Base-by-base conservation (phyloP, 768 basidiomycete species). In the Ephemerocybe angulata region DNA sequence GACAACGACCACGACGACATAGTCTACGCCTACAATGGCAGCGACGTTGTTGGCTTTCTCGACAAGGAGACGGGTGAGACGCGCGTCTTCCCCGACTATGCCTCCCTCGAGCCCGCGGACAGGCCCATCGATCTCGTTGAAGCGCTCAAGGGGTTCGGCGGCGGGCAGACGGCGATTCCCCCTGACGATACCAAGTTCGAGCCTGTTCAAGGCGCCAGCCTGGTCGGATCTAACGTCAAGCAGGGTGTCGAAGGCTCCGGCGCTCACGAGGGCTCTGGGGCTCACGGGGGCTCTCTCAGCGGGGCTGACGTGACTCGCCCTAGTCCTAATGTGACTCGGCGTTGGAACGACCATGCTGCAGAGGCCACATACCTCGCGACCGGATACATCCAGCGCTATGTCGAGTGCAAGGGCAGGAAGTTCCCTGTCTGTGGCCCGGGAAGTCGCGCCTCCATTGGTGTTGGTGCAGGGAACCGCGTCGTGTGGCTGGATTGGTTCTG, bases 371-470 rank as follows among this genome's bases (percentile, higher is more conserved):
- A 57, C 35, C 41, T 31, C 8, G 52, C 55, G 15, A 15, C 44
- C 19, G 50, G 49, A 10, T 11, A 46, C 25, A 24, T 57, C 19
- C 35, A 57, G 30, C 50, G 55, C 3, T 42, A 10, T n/a, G 31
- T 57, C 22, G 37, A n/a, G 5, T 17, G 3, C 30, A 29, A 37
- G 7, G 43, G 43, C 4, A 15, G 17, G 24, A 25, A 35, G 27
- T 57, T 52, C 42, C 55, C 55, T 13, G 42, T 57, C 15, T 57
- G 55, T 44, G 55, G 55, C 8, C 55, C 51, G 8, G 55, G 55
- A 25, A 57, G 55, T 33, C 31, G 24, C 30, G 55, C 55, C 10
- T 1, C 42, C 30, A 52, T 57, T 30, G 35, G 55, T 38, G 29
- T 57, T 15, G 51, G 24, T 15, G n/a, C 31, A 10, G 27, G 21